A percentile compares a stretch with the other conserved stretches of the same genome.
phyloP scores from a whole-genome alignment of 305 asterid genomes.

The Solanum hybrid region DNA sequence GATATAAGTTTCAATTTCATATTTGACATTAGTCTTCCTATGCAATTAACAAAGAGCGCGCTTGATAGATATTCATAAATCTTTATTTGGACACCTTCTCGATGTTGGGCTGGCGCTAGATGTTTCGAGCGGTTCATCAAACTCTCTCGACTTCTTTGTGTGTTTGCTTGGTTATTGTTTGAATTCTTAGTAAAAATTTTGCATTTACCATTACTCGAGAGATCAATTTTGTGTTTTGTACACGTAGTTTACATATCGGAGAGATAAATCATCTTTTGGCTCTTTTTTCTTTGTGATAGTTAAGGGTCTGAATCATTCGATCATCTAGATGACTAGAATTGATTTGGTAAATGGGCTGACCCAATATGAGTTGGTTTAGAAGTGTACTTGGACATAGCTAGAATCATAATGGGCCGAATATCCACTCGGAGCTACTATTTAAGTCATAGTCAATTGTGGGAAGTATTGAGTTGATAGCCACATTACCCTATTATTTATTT shows the following conservation, averaged over 20 bases:
- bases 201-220: neutral
- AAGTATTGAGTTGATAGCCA: neutral
- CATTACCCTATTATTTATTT: neutral
- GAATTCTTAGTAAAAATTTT: rapidly evolving
- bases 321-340: neutral
- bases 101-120: neutral
- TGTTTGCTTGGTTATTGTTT: neutral
- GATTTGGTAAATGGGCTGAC: neutral
- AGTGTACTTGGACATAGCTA: neutral
- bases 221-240: neutral
- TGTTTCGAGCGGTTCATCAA: neutral
- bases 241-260: neutral
- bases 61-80: neutral
- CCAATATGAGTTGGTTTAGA: neutral
- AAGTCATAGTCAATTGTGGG: too few species aligned
- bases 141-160: neutral
- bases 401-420: neutral
- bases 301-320: neutral
- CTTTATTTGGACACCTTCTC: neutral
- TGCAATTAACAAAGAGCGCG: neutral
- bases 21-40: neutral
- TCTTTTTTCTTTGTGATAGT: neutral
- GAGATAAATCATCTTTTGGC: neutral
- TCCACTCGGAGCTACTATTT: neutral
- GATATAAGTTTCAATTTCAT: neutral